Conservation (phyloP, 1,139 yeast species). For the Diutina mesorugosa region DNA sequence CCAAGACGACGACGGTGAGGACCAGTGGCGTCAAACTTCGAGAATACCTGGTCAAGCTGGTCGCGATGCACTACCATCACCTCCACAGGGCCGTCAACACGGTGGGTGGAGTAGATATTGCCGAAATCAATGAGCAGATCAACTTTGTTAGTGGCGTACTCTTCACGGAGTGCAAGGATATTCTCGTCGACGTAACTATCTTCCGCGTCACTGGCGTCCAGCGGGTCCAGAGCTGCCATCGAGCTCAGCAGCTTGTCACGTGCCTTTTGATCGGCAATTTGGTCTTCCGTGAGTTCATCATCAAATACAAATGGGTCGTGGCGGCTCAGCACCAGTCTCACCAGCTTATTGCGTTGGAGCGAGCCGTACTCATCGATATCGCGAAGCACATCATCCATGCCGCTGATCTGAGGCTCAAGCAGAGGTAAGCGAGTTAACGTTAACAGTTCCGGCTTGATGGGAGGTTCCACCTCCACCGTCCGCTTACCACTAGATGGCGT, state of each 20-base stretch:
- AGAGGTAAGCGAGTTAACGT: slow-evolving; percentile 5
- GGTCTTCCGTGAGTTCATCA: slow-evolving; percentile 31
- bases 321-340: neutral
- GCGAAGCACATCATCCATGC: slow-evolving; percentile 7
- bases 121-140: neutral
- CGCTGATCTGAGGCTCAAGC: slow-evolving; percentile 5
- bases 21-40: neutral
- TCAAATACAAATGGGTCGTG: slow-evolving; percentile 16
- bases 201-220: slow-evolving; percentile 4
- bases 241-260: slow-evolving; percentile 14
- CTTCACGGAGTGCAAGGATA: slow-evolving; percentile 18
- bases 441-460: neutral
- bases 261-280: slow-evolving; percentile 27
- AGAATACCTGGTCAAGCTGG: neutral
- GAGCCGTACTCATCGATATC: slow-evolving; percentile 7
- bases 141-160: slow-evolving; percentile 16
- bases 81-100: neutral
- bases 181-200: slow-evolving; percentile 25
- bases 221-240: slow-evolving; percentile 5
- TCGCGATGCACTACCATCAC: neutral
- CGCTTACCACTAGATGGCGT: neutral
- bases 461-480: neutral
- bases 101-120: neutral
- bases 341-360: slow-evolving; percentile 3
- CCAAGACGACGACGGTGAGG: slow-evolving; percentile 1